Base-by-base conservation (phyloP, 2,329 filamentous ascomycete genomes). In the Xylariaceae sp. region DNA sequence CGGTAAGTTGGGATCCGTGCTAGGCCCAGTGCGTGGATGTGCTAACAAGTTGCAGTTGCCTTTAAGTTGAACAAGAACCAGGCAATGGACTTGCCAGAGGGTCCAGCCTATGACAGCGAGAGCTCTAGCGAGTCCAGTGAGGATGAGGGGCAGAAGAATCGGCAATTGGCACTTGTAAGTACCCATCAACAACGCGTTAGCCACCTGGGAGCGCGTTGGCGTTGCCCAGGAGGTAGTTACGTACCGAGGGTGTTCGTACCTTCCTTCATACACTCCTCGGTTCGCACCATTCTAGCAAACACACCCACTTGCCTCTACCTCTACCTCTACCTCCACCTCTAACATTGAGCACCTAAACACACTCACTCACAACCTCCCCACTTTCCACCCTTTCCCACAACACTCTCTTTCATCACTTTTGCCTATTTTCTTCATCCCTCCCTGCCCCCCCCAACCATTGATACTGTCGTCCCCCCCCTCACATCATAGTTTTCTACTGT, bases 51-150 rank as follows among this genome's bases (percentile, higher is more conserved):
- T 42, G 42, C 18, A 49, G 62, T 50, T 53, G 34, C 23, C 9
- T 44, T 52, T 23, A 64, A 61, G 45, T 18, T 45, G 17, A 55
- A n/a, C 35, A 64, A 55, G 37, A 15, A 15, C 35, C 56, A 58
- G 4, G 37, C 42, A 18, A 53, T 48, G 23, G 55, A 57, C 52
- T 62, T 54, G 57, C 51, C 52, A 56, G 62, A 64, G 17, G 35
- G 55, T 15, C 42, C 53, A 10, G 59, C 56, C 5, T 57, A 57
- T 56, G 59, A 62, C 17, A 62, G 55, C 51, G 60, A 62, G 15
- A 60, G 56, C 37, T 42, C 47, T 17, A 51, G 52, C 34, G 62
- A 64, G 9, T 63, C 61, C 15, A 64, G 62, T 53, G 61, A 61
- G 1, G 62, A 64, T 35, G 62, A 64, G 13, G 62, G 63, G 13